These are phyloP conservation scores for Basipetospora sp. DNA, from an alignment of 2,329 filamentous ascomycete species.

Conservation along the genomic window DNA sequence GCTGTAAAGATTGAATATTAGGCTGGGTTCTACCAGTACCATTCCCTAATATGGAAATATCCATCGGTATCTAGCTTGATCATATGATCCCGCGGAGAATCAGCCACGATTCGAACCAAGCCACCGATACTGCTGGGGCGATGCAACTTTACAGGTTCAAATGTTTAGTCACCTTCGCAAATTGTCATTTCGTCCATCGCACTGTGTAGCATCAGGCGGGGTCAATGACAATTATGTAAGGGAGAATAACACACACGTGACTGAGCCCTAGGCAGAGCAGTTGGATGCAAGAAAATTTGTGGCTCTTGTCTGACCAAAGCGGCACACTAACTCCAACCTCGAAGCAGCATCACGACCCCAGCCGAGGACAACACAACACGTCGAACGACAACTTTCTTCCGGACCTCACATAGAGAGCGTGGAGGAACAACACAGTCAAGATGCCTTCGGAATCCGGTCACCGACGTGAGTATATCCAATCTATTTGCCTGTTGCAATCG, in stretches of 20 bases:
- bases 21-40: no score
- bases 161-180: no score
- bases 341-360: slow-evolving; percentile 7
- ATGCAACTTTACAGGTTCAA: no score
- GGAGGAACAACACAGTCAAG: slow-evolving; percentile 33
- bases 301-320: slow-evolving; percentile 5
- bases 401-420: slow-evolving; percentile 24
- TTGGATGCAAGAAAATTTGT: slow-evolving; percentile 6
- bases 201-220: no score
- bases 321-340: slow-evolving; percentile 8
- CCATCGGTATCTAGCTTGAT: no score
- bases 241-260: slow-evolving; percentile 7
- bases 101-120: no score
- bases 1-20: no score
- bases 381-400: slow-evolving; percentile 4
- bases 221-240: no score
- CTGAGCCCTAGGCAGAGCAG: slow-evolving; percentile 5
- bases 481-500: not conserved
- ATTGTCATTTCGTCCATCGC: no score
- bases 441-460: slow-evolving; percentile 82
- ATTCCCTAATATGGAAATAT: no score
- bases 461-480: slow-evolving; percentile 56
- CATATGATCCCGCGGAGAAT: no score
- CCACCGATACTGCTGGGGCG: no score
- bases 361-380: slow-evolving; percentile 4